Evolutionary conservation across 331 rosid species (phyloP), one percentile per base, ranked within the genome.

Genomic region (Pyrus hybrid): DNA sequence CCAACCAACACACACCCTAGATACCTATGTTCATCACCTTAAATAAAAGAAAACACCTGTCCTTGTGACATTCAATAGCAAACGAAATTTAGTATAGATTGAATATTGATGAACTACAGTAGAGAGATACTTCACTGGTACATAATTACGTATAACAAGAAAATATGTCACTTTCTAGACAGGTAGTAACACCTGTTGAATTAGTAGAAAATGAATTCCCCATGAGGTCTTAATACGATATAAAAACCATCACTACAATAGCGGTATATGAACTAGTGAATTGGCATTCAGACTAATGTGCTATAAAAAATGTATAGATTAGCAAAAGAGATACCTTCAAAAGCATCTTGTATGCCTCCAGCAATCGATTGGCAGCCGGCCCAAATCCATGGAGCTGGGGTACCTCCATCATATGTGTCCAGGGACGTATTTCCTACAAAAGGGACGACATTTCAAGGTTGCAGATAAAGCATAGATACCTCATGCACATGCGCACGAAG

Each of bases 361-460:
- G 87, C 63, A 92, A 84, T 68, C 96, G 95, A 70, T 94, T 92
- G 84, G 99, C 96, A 78, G 99, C 97, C 47, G 99, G 97, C 69
- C 99, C 97, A 72, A 94, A 94, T 73, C 99, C 96, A 82, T 94
- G 99, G 72, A 94, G 97, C 79, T 94, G 99, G 60, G 99, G 99
- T 74, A 91, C 99, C 87, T 94, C 99, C 99, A 94, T 94, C 99
- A 94, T 94, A 85, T 94, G 99, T 37, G 97, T 91, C 99, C 99
- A 90, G 22, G 99, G 99, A 61, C 96, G 99, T 77, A 94, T 94
- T 86, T 94, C 99, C 99, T 94, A 76, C 65, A 62, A 63, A 74
- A 68, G 32, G 70, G 8, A 7, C 29, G 17, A 26, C 23, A 22
- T 63, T 65, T 26, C 53, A 63, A 58, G 43, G 23, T 57, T 63